Base-by-base conservation (phyloP, 768 basidiomycete genomes). In the Imleria badia region DNA sequence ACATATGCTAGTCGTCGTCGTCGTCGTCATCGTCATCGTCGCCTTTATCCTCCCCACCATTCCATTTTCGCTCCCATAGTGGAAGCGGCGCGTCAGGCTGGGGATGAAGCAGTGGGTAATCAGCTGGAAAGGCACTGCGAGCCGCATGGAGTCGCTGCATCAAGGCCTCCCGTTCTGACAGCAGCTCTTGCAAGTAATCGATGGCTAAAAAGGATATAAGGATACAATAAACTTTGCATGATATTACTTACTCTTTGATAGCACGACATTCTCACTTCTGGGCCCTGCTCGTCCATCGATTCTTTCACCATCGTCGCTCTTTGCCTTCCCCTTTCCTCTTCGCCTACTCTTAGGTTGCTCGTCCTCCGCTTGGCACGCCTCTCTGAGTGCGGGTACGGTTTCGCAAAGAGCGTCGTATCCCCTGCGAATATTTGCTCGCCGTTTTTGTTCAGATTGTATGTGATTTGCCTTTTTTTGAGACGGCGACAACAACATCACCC, bases 381-480 rank as follows among this genome's bases (percentile, higher is more conserved):
- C 91, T 17, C 86, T 73, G 35, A 97, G 76, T 3, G 89, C 77
- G 11, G 94, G 94, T 0, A 97, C 86, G 26, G 84, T 82, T 23
- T 87, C 86, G 64, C 93, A 94, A 0, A 97, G 77, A 8, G 87
- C 85, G 62, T 95, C 94, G 67, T 96, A 96, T 12, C 93, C 94
- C 36, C 85, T 75, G 12, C 92, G 80, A 48, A 97, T 96, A 63
- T 94, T 94, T 14, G 91, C 91, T 31, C 94, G 83, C 23, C 94
- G 85, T 70, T 95, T 95, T 75, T 96, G 93, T 74, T 97, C 94
- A 3, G 87, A 89, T 62, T 91, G 89, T 60, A 97, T 96, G 66
- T 97, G 94, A 63, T 95, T 95, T 38, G 88, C 88, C 67, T 94
- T 91, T 69, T 95, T 95, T 76, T 94, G 91, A 3, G 87, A 85